Evolutionary conservation across 257 asterid genomes (phyloP).

Genomic region (Nyctanthes arbortristis): DNA sequence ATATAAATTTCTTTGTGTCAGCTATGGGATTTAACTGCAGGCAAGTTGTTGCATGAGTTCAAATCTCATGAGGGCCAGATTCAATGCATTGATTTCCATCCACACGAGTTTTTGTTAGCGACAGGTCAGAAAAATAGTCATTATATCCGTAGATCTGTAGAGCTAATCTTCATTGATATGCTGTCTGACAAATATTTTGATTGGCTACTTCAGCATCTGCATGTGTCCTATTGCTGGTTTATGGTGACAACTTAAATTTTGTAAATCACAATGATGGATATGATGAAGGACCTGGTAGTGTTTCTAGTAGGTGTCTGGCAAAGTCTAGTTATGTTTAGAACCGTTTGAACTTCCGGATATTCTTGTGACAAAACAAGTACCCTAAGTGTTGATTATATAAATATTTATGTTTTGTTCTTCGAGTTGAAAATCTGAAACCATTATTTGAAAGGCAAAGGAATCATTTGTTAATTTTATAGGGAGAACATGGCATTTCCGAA

Average conservation of each 20-base stretch:
- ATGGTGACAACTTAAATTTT: neutral
- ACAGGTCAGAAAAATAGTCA: constrained; percentile 67
- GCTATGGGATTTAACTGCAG: constrained; percentile 99
- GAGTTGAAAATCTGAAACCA: neutral
- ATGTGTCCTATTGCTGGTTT: neutral
- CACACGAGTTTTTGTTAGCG: constrained; percentile 92
- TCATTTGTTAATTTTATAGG: neutral
- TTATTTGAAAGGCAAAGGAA: neutral
- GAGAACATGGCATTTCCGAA: neutral
- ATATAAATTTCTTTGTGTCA: constrained; percentile 38
- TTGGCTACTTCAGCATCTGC: constrained; percentile 7
- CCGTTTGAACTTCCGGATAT: neutral
- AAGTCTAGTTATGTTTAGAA: neutral
- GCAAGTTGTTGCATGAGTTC: constrained; percentile 93
- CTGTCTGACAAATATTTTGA: constrained; percentile 23
- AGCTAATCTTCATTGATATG: constrained; percentile 7
- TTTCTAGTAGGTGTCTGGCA: constrained; percentile 5
- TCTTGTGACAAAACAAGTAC: neutral
- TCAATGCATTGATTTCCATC: constrained; percentile 95
- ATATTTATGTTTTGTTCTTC: neutral
- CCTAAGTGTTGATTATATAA: neutral
- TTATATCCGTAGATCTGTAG: constrained; percentile 17
- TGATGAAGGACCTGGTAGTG: constrained; percentile 9
- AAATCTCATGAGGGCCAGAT: constrained; percentile 93
- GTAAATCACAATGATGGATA: constrained; percentile 2